Evolutionary conservation across 2,329 filamentous ascomycete genomes (phyloP), one percentile per base, ranked within the genome.

Genomic region (Cryoendolithus antarcticus): DNA sequence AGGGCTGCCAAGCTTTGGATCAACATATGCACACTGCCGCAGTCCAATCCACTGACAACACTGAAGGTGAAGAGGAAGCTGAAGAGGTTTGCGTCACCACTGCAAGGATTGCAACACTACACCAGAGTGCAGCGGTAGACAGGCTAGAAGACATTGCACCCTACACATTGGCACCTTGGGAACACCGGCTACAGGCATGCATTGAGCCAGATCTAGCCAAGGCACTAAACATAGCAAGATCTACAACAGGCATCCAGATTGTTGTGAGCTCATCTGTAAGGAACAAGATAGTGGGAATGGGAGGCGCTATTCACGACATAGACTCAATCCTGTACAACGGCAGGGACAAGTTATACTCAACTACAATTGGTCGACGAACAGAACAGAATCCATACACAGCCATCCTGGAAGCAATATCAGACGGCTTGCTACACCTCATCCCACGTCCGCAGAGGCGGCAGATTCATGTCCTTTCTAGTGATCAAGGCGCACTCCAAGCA

Each of bases 181-280:
- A 27, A 4, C 24, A 3, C 3, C 24, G 24, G 6, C 24, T 4
- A 2, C 3, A 27, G 6, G 24, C 24, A 3, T 3, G 24, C 7
- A 27, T 27, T 8, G 24, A 27, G 6, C 24, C 24, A 27, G 24
- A 27, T 27, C 3, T 4, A 27, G 24, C 24, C 7, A 27, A 27
- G 24, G 24, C 24, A 27, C 6, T 27, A 4, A 2, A 4, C 6
- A 27, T 27, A 4, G 24, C 24, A 2, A 4, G 2, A 8, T 6
- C 7, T 1, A 31, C 8, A 8, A 32, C 30, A 13, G 38, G 24
- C 33, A 40, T 36, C 33, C 33, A 32, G 7, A 11, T 40, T 8
- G 28, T 34, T 11, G 35, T 34, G 12, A 40, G 38, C 33, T 28
- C 13, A 7, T 40, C 38, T 9, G 38, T 27, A 28, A 40, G 33